Evolutionary conservation across 176 grass and related monocot genomes (phyloP).

Genomic region (Puya raimondii): DNA sequence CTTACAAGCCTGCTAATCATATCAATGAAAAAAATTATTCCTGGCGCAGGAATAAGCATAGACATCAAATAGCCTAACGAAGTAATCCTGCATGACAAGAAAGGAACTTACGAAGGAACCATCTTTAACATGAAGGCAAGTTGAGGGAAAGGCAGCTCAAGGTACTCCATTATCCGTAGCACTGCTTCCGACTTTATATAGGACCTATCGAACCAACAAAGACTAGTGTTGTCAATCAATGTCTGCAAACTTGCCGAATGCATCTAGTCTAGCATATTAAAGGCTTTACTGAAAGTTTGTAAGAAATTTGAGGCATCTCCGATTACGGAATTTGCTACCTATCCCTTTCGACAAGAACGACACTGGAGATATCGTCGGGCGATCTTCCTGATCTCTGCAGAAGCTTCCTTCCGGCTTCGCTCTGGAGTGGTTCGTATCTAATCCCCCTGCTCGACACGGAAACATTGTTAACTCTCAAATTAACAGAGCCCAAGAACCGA

Average conservation of each 20-base stretch:
- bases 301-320: too few relatives aligned
- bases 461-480: too few relatives aligned
- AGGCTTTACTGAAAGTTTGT: not conserved
- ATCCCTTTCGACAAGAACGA: slow-evolving; percentile 80
- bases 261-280: not conserved
- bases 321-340: slow-evolving; percentile 22
- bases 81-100: too few relatives aligned
- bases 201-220: slow-evolving; percentile 25
- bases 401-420: slow-evolving; percentile 72
- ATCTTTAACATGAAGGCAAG: slow-evolving; percentile 57
- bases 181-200: slow-evolving; percentile 95
- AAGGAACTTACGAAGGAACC: slow-evolving; percentile 49
- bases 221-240: not conserved
- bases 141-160: slow-evolving; percentile 71
- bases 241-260: not conserved
- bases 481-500: too few relatives aligned
- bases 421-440: slow-evolving; percentile 61
- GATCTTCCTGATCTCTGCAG: slow-evolving; percentile 60
- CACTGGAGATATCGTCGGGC: slow-evolving; percentile 88
- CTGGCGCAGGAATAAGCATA: not conserved
- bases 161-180: slow-evolving; percentile 86
- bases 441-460: slow-evolving; percentile 36
- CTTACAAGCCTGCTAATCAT: slow-evolving; percentile 62
- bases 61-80: not conserved
- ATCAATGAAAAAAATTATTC: slow-evolving; percentile 8